These are phyloP conservation scores for Arctostaphylos glauca DNA, from an alignment of 148 eudicot species.

Conservation along the genomic window DNA sequence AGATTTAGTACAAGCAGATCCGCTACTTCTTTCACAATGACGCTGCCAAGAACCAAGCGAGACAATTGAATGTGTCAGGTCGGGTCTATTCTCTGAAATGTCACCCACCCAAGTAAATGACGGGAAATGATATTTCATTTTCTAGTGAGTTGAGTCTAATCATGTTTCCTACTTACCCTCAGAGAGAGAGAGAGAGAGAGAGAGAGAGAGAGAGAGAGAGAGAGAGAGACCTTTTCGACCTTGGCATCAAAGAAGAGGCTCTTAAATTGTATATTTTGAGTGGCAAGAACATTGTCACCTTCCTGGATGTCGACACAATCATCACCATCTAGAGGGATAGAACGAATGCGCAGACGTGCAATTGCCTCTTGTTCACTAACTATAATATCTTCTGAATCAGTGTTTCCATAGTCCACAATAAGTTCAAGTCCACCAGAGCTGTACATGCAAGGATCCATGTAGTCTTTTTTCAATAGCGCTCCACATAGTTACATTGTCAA, in stretches of 20 bases:
- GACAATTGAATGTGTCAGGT: neutral
- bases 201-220: neutral
- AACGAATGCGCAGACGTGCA: slow-evolving; percentile 48
- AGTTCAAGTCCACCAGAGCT: slow-evolving; percentile 44
- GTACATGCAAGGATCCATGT: neutral
- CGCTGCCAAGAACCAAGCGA: slow-evolving; percentile 1
- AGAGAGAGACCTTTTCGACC: slow-evolving; percentile 45
- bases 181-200: neutral
- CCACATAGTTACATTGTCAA: neutral
- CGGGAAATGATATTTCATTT: neutral
- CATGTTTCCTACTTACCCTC: neutral
- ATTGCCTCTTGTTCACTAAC: slow-evolving; percentile 34
- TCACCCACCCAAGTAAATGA: neutral
- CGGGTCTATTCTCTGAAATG: neutral
- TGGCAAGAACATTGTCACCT: slow-evolving; percentile 54
- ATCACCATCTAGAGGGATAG: slow-evolving; percentile 46
- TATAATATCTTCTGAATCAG: slow-evolving; percentile 32
- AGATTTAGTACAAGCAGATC: neutral
- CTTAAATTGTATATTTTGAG: slow-evolving; percentile 27
- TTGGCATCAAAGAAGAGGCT: slow-evolving; percentile 48
- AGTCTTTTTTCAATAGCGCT: neutral
- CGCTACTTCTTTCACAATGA: neutral
- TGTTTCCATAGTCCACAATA: slow-evolving; percentile 31
- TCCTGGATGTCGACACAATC: slow-evolving; percentile 45
- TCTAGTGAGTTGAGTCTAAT: neutral